Evolutionary conservation across 495 filamentous ascomycete species (phyloP).

Genomic region (Talaromyces nanjingensis): DNA sequence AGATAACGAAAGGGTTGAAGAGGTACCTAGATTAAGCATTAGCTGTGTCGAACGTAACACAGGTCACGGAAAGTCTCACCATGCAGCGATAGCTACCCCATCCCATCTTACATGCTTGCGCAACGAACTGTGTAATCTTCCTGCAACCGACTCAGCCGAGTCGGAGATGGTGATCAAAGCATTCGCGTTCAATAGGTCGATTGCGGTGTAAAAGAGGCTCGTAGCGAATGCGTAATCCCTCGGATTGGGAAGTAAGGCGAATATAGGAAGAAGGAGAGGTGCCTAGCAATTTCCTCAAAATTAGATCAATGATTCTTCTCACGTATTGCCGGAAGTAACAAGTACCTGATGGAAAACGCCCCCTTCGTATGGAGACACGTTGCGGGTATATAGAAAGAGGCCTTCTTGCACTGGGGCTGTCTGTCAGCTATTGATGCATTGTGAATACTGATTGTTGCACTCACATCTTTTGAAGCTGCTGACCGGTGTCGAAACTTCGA

Average conservation of each 20-base stretch:
- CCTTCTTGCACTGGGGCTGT: conserved; percentile 76
- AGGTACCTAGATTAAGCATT: conserved; percentile 55
- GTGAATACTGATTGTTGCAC: conserved; percentile 17
- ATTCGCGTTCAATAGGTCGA: conserved; percentile 78
- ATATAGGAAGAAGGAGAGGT: conserved; percentile 83
- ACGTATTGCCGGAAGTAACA: not conserved
- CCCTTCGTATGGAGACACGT: conserved; percentile 95
- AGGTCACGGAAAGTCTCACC: conserved; percentile 38
- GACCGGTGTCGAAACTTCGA: conserved; percentile 93
- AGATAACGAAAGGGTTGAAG: conserved; percentile 92
- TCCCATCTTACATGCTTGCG: conserved; percentile 74
- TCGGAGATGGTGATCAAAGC: conserved; percentile 79
- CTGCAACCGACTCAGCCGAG: conserved; percentile 66
- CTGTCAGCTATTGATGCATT: not conserved
- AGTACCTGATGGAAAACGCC: conserved; percentile 89
- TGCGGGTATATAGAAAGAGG: conserved; percentile 88
- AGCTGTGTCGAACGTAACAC: not conserved
- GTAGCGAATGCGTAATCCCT: conserved; percentile 60
- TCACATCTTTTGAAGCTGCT: conserved; percentile 96
- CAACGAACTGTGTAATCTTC: conserved; percentile 67
- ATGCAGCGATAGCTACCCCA: conserved; percentile 68
- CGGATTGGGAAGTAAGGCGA: conserved; percentile 73
- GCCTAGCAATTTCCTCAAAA: conserved; percentile 41
- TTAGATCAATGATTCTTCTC: too few relatives aligned
- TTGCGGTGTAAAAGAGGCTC: conserved; percentile 68